These are phyloP conservation scores for Colletotrichum sp. DNA, from an alignment of 2,329 filamentous ascomycete genomes.

Conservation along the genomic window DNA sequence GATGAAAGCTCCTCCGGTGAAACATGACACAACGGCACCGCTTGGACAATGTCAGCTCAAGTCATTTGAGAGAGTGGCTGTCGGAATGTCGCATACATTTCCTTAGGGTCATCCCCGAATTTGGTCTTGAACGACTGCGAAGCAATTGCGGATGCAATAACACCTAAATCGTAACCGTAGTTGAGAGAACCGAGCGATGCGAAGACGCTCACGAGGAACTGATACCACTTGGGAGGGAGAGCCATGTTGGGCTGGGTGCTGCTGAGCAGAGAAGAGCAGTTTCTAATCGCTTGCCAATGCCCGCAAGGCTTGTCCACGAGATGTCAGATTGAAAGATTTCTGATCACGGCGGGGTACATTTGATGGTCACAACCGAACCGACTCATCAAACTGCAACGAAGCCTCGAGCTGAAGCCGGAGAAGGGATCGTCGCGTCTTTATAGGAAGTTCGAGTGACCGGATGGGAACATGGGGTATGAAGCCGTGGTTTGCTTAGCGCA, in stretches of 20 bases:
- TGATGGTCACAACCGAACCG: background rate
- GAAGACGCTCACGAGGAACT: slow-evolving; percentile 59
- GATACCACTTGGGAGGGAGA: slow-evolving; percentile 49
- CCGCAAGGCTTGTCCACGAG: background rate
- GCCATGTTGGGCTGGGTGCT: slow-evolving; percentile 34
- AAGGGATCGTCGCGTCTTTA: slow-evolving; percentile 19
- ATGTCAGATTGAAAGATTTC: background rate
- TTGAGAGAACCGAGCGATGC: slow-evolving; percentile 60
- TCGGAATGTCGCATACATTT: slow-evolving; percentile 36
- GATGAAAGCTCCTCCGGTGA: slow-evolving; percentile 79
- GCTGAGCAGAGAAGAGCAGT: background rate
- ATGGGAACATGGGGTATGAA: background rate
- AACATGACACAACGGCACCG: slow-evolving; percentile 77
- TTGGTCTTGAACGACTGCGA: slow-evolving; percentile 45
- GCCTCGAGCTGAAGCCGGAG: background rate
- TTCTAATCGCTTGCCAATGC: background rate
- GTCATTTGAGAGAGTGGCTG: background rate
- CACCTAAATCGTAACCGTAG: slow-evolving; percentile 61
- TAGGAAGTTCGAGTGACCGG: slow-evolving; percentile 6
- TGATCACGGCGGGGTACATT: background rate
- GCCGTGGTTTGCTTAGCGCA: background rate
- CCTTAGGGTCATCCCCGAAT: slow-evolving; percentile 40
- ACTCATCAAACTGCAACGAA: slow-evolving; percentile 12
- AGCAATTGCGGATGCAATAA: slow-evolving; percentile 57
- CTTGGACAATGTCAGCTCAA: slow-evolving; percentile 32